phyloP scores from a whole-genome alignment of 768 basidiomycete genomes.

The Macrolepiota fuliginosa region DNA sequence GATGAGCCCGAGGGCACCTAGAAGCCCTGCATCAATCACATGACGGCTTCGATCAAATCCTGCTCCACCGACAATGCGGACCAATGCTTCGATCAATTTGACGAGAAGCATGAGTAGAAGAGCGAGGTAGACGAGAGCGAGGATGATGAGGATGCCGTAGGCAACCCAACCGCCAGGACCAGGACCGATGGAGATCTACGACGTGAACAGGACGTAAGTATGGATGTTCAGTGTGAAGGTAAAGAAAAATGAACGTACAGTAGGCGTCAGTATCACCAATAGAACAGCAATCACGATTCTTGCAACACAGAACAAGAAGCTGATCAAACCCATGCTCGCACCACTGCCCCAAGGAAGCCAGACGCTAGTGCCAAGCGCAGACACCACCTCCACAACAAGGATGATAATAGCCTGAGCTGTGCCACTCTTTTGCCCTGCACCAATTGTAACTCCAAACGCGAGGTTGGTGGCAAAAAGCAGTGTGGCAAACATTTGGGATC shows the following conservation, averaged over 20 bases:
- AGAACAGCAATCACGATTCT: conserved; percentile 89
- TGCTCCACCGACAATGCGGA: conserved; percentile 73
- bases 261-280: conserved; percentile 85
- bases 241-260: conserved; percentile 50
- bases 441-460: conserved; percentile 79
- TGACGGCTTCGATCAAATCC: conserved; percentile 84
- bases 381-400: conserved; percentile 82
- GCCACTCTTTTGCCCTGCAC: conserved; percentile 86
- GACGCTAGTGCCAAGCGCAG: conserved; percentile 85
- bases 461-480: conserved; percentile 82
- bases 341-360: conserved; percentile 98
- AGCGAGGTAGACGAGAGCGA: conserved; percentile 80
- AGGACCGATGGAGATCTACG: conserved; percentile 78
- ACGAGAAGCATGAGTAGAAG: conserved; percentile 77
- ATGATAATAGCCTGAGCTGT: conserved; percentile 91
- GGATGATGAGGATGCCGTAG: conserved; percentile 86
- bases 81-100: conserved; percentile 81
- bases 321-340: conserved; percentile 94
- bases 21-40: conserved; percentile 80
- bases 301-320: conserved; percentile 89
- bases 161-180: conserved; percentile 91
- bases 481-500: conserved; percentile 85
- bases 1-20: conserved; percentile 75
- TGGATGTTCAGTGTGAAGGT: not conserved
- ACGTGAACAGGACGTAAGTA: not conserved